Percentiles rank a stretch among this genome's conserved stretches.
Conservation (phyloP, 2,329 filamentous ascomycete genomes). For the Fusarium chlamydosporum region DNA sequence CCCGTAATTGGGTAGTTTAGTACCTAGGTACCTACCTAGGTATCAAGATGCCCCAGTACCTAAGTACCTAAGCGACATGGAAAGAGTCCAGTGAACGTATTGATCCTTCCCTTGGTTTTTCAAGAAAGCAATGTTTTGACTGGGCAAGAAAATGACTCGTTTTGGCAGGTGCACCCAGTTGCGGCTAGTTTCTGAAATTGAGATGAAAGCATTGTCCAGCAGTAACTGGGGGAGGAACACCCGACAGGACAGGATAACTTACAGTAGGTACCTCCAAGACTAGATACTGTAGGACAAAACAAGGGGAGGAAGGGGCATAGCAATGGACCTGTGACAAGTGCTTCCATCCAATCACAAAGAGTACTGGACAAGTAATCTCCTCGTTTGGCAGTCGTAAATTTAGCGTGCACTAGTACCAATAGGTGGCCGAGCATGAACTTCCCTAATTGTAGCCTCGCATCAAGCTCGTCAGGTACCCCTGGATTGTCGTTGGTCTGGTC, state of each 20-base stretch:
- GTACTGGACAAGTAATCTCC: conserved; percentile 33
- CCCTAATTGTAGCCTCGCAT: conserved; percentile 4
- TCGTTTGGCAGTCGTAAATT: conserved; percentile 15
- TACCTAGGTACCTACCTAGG: not conserved
- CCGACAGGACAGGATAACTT: conserved; percentile 1
- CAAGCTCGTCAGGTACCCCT: conserved; percentile 27
- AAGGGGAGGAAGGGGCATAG: conserved; percentile 6
- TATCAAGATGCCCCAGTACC: no score
- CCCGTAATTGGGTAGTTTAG: conserved; percentile 3
- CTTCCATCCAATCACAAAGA: conserved; percentile 20
- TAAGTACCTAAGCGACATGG: not conserved
- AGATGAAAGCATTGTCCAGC: conserved; percentile 26
- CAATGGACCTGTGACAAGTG: conserved; percentile 21
- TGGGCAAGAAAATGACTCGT: conserved; percentile 27
- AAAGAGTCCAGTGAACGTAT: conserved; percentile 7
- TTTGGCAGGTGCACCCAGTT: conserved; percentile 31
- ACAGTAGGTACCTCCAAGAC: no score
- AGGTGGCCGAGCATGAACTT: conserved; percentile 17
- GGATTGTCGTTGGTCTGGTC: conserved; percentile 25
- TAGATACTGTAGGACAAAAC: conserved; percentile 14
- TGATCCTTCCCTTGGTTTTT: conserved; percentile 4
- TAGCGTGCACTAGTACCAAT: conserved; percentile 20
- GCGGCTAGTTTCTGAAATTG: conserved; percentile 14
- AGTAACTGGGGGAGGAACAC: conserved; percentile 20
- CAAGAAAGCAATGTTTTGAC: conserved; percentile 5